Percentiles rank a stretch among this genome's conserved stretches.
Conservation (phyloP, 2,329 filamentous ascomycete genomes). For the Monilinia fructigena region DNA sequence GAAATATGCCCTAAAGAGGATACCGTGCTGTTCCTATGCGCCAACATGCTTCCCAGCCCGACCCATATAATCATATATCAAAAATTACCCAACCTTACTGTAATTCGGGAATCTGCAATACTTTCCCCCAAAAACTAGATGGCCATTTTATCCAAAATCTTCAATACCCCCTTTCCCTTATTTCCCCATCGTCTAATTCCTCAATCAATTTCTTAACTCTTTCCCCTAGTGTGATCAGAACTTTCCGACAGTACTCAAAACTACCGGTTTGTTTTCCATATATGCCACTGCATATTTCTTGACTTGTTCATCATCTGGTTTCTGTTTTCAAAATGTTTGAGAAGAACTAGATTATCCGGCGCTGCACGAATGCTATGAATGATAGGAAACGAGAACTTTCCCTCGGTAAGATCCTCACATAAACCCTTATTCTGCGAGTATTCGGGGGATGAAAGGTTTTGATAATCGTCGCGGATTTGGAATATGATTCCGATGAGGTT, state of each 20-base stretch:
- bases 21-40: not conserved
- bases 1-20: not conserved
- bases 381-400: slow-evolving; percentile 94
- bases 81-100: too few species aligned
- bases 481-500: slow-evolving; percentile 83
- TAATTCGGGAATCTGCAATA: too few species aligned
- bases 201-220: slow-evolving; percentile 63
- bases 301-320: slow-evolving; percentile 79
- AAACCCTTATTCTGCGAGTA: slow-evolving; percentile 90
- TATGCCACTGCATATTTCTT: slow-evolving; percentile 89
- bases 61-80: not conserved
- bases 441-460: slow-evolving; percentile 72
- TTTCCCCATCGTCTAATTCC: slow-evolving; percentile 60
- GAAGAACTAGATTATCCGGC: slow-evolving; percentile 71
- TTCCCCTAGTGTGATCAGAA: slow-evolving; percentile 61
- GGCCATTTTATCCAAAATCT: slow-evolving; percentile 67
- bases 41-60: not conserved
- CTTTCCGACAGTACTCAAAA: slow-evolving; percentile 78
- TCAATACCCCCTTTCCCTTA: slow-evolving; percentile 57
- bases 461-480: slow-evolving; percentile 91
- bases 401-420: slow-evolving; percentile 93
- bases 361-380: slow-evolving; percentile 87
- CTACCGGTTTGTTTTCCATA: slow-evolving; percentile 87
- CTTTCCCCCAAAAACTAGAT: slow-evolving; percentile 25
- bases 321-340: slow-evolving; percentile 94